These are phyloP conservation scores for Taphrina pruni DNA, from an alignment of 1,139 yeast genomes.

Conservation along the genomic window DNA sequence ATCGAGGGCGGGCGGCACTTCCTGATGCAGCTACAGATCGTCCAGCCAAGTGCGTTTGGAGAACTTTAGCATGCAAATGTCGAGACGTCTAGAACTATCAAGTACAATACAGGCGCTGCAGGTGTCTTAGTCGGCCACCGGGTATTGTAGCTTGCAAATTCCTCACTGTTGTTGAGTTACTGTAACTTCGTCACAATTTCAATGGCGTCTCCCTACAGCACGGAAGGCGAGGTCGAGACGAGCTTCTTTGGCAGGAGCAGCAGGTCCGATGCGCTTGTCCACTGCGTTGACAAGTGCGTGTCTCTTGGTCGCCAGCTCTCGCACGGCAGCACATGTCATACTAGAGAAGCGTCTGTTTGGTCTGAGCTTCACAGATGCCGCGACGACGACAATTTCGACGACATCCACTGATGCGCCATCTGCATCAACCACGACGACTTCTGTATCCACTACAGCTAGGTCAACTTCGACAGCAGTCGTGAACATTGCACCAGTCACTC, in stretches of 20 bases:
- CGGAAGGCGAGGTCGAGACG: neutral
- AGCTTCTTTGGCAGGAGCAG: neutral
- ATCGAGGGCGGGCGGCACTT: neutral
- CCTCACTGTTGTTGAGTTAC: neutral
- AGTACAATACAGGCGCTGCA: neutral
- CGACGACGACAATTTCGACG: neutral
- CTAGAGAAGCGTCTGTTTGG: conserved; percentile 26
- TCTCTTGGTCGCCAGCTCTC: neutral
- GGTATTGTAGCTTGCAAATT: neutral
- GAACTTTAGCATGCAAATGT: neutral
- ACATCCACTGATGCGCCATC: neutral
- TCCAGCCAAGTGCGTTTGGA: conserved; percentile 10
- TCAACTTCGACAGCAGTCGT: neutral
- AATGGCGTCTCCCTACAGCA: neutral
- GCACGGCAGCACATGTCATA: neutral
- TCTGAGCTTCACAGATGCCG: neutral
- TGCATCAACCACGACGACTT: neutral
- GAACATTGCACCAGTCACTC: neutral
- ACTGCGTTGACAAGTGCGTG: neutral
- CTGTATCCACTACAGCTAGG: neutral
- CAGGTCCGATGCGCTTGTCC: neutral
- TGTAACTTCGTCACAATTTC: neutral
- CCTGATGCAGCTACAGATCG: neutral
- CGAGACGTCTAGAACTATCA: neutral
- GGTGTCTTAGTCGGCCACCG: conserved; percentile 5